Evolutionary conservation across 306 rosid species (phyloP).

Genomic region (Rosa rugosa): DNA sequence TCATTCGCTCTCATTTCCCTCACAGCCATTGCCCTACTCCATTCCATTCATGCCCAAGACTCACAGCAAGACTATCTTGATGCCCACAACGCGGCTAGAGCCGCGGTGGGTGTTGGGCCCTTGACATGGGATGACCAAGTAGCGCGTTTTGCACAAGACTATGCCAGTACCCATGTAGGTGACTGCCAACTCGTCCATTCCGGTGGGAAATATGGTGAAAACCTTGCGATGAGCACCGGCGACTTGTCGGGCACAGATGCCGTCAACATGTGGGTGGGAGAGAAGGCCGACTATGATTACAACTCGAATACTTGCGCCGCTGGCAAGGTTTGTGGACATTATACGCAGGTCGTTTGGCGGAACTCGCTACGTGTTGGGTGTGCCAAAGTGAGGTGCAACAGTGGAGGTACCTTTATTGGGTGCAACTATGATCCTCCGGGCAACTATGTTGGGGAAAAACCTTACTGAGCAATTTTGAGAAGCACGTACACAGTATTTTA

Average conservation of each 20-base stretch:
- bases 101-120: constrained; percentile 28
- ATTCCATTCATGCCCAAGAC: constrained; percentile 20
- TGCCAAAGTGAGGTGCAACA: constrained; percentile 27
- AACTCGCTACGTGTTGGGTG: constrained; percentile 28
- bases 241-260: constrained; percentile 29
- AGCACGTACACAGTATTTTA: neutral
- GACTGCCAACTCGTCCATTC: constrained; percentile 3
- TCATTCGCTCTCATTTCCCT: neutral
- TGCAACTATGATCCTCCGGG: constrained; percentile 19
- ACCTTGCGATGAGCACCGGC: constrained; percentile 37
- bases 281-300: constrained; percentile 24
- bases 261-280: constrained; percentile 26
- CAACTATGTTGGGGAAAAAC: neutral
- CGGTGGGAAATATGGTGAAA: constrained; percentile 31
- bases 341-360: constrained; percentile 45
- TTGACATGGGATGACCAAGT: constrained; percentile 29
- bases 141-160: constrained; percentile 23
- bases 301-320: constrained; percentile 1
- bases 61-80: constrained; percentile 32
- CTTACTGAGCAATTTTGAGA: neutral
- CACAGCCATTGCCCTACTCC: neutral
- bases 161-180: neutral
- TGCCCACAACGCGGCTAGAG: constrained; percentile 41
- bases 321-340: constrained; percentile 30
- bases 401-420: constrained; percentile 16